Percentiles rank a stretch among this genome's conserved stretches.
These are phyloP conservation scores for Begonia fuchsioides DNA, from an alignment of 306 rosid species.

Conservation along the genomic window DNA sequence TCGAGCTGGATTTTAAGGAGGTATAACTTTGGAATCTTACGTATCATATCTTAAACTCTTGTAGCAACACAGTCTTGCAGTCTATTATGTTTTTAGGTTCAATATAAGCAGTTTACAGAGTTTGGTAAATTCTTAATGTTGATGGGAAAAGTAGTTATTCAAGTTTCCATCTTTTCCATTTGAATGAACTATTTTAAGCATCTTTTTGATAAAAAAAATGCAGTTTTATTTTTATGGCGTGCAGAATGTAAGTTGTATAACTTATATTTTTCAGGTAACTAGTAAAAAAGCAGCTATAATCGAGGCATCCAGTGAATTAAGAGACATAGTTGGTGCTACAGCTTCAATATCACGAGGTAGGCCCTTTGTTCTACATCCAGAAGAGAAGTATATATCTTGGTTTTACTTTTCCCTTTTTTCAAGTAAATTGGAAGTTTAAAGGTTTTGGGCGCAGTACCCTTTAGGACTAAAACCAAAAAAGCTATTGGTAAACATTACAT, in stretches of 20 bases:
- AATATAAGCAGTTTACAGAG: no score
- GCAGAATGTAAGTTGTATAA: neutral
- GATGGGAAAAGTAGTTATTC: neutral
- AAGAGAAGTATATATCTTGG: no score
- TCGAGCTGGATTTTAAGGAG: constrained; percentile 94
- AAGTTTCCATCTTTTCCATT: neutral
- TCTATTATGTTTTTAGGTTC: constrained; percentile 8
- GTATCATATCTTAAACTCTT: no score
- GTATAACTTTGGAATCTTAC: constrained; percentile 22
- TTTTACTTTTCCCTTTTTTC: no score
- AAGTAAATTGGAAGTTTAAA: no score
- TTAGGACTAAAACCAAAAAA: no score
- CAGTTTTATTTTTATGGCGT: neutral
- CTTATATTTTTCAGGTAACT: constrained; percentile 47
- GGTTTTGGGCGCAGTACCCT: no score
- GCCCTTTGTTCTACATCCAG: neutral
- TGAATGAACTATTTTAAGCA: neutral
- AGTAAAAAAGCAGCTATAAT: constrained; percentile 72
- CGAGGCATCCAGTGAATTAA: constrained; percentile 50
- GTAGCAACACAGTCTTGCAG: no score
- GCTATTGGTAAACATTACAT: no score
- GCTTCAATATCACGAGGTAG: constrained; percentile 64
- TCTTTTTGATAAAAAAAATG: neutral
- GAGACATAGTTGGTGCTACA: constrained; percentile 49
- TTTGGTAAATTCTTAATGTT: no score